These are phyloP conservation scores for Trichophyton equinum DNA, from an alignment of 2,329 filamentous ascomycete species.

Conservation along the genomic window DNA sequence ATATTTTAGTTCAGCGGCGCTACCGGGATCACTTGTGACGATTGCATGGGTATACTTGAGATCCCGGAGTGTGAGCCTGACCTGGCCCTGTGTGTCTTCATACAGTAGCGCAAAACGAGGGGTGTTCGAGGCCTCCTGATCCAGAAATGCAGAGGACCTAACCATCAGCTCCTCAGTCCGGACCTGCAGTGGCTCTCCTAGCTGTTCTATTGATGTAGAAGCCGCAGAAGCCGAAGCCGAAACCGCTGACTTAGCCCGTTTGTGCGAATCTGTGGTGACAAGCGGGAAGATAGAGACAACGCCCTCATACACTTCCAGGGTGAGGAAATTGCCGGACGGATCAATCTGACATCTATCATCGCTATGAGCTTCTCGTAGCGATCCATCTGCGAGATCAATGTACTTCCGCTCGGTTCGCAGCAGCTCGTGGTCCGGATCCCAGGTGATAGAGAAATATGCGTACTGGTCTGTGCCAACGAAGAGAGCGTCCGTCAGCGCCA, in stretches of 20 bases:
- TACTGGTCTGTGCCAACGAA: slow-evolving; percentile 86
- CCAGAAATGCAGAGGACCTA: slow-evolving; percentile 52
- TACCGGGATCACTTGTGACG: slow-evolving; percentile 32
- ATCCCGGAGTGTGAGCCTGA: slow-evolving; percentile 44
- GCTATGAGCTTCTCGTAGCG: slow-evolving; percentile 61
- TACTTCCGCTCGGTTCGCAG: slow-evolving; percentile 47
- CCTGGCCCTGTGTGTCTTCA: slow-evolving; percentile 47
- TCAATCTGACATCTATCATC: slow-evolving; percentile 76
- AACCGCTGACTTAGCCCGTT: slow-evolving; percentile 31
- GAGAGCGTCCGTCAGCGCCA: slow-evolving; percentile 66
- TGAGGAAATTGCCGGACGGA: slow-evolving; percentile 57
- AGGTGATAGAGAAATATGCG: slow-evolving; percentile 80
- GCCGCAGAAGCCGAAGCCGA: slow-evolving; percentile 24
- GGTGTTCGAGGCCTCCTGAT: slow-evolving; percentile 39
- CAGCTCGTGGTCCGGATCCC: slow-evolving; percentile 50
- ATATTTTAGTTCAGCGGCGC: slow-evolving; percentile 42
- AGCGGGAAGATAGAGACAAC: slow-evolving; percentile 54
- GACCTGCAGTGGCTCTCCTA: slow-evolving; percentile 50
- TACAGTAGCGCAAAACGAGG: slow-evolving; percentile 54
- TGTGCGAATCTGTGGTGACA: slow-evolving; percentile 22
- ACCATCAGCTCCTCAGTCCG: slow-evolving; percentile 56
- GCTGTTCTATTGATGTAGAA: slow-evolving; percentile 21
- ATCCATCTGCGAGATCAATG: slow-evolving; percentile 48
- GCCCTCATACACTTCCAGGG: slow-evolving; percentile 56
- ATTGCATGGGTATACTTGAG: slow-evolving; percentile 40